Base-by-base conservation (phyloP, 495 filamentous ascomycete species). In the Penicillium samsonianum region DNA sequence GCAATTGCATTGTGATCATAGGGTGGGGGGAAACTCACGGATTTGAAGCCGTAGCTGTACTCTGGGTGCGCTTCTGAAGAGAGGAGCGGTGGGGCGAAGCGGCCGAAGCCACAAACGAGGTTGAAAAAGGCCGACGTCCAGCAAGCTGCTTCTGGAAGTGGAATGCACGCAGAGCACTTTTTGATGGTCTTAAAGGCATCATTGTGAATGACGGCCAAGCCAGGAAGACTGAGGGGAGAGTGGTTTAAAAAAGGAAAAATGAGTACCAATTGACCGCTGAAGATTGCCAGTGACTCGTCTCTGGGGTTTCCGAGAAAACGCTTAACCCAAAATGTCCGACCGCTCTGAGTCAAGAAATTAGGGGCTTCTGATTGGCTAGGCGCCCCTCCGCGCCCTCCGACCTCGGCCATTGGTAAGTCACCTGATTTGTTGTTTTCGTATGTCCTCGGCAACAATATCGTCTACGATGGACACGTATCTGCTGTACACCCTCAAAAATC, bases 111-210 rank as follows among this genome's bases (percentile, higher is more conserved):
- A 74, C 63, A 46, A 72, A 63, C 19, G 78, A 75, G 41, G 73
- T 66, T 28, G 73, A 74, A 55, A 81, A 79, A 37, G 69, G 55
- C 58, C 76, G 68, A 59, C 71, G 69, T 41, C 65, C 67, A 58
- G 67, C 60, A 20, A 77, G 63, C 53, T 70, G 70, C 58, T 70
- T 77, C 67, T 74, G 73, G 57, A 72, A 64, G 40, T 77, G 75
- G 56, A 76, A 66, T 53, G 73, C 60, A 65, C 76, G 77, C 75
- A 78, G 48, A 54, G 77, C 75, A 62, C 72, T 73, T 64, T 73
- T 77, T 54, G 77, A 78, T 63, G 74, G 73, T 74, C 76, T 75
- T 68, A 78, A 53, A 69, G 76, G 67, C 74, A 78, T 78, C 76
- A 80, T 80, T 67, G 53, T 66, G 60, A 67, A 73, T 71, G 71